These are phyloP conservation scores for Rheum nobile DNA, from an alignment of 148 eudicot genomes.

Conservation along the genomic window DNA sequence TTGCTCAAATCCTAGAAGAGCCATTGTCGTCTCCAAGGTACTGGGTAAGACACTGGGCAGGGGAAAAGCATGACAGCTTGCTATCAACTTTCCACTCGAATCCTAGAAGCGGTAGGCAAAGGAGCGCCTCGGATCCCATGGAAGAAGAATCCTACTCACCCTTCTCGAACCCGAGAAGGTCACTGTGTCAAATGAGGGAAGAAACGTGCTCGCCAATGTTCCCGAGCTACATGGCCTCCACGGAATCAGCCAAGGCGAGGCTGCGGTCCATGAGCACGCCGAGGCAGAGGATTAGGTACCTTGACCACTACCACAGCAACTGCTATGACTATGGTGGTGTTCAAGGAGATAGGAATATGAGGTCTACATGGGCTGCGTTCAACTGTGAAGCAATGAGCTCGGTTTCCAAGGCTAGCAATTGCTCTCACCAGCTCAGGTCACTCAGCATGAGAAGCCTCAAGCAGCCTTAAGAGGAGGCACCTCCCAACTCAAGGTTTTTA, in stretches of 20 bases:
- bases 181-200: slow-evolving; percentile 39
- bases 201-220: slow-evolving; percentile 25
- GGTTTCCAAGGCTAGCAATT: slow-evolving; percentile 11
- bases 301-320: slow-evolving; percentile 17
- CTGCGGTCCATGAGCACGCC: slow-evolving; percentile 74
- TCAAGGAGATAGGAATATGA: slow-evolving; percentile 8
- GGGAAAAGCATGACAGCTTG: slow-evolving; percentile 14
- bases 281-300: slow-evolving; percentile 33
- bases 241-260: slow-evolving; percentile 78
- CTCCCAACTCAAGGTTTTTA: neutral
- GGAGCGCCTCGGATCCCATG: slow-evolving; percentile 12
- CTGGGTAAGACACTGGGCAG: slow-evolving; percentile 26
- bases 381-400: slow-evolving; percentile 23
- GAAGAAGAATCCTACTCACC: slow-evolving; percentile 36
- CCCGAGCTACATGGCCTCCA: slow-evolving; percentile 69
- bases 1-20: slow-evolving; percentile 33
- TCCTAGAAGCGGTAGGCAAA: slow-evolving; percentile 16
- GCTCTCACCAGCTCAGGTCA: slow-evolving; percentile 14
- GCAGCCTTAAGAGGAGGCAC: slow-evolving; percentile 8
- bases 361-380: slow-evolving; percentile 39
- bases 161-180: slow-evolving; percentile 56
- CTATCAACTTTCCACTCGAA: slow-evolving; percentile 15
- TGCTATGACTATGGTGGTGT: slow-evolving; percentile 17
- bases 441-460: slow-evolving; percentile 19
- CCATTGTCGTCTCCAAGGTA: slow-evolving; percentile 10